Evolutionary conservation across 352 stramenopile species (phyloP).

Genomic region (Peronospora farinosa): DNA sequence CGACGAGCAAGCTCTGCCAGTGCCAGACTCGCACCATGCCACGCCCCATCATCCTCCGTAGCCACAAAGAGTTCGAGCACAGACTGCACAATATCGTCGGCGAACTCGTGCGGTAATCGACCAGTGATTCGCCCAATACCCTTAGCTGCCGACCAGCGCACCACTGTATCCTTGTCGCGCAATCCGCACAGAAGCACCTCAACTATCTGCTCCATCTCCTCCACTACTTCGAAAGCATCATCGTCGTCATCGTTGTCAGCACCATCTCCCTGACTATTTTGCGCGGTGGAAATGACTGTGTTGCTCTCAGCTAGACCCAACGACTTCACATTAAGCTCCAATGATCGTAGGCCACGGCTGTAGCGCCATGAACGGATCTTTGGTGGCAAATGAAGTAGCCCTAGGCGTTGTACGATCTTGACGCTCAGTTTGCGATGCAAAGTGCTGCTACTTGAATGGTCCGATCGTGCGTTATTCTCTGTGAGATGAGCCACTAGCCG

Average conservation of each 20-base stretch:
- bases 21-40: slow-evolving; percentile 96
- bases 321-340: slow-evolving; percentile 89
- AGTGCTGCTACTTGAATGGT: slow-evolving; percentile 55
- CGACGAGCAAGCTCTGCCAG: slow-evolving; percentile 93
- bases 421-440: slow-evolving; percentile 92
- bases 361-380: slow-evolving; percentile 95
- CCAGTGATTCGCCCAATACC: slow-evolving; percentile 95
- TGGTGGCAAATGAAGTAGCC: slow-evolving; percentile 91
- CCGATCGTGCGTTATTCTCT: slow-evolving; percentile 38
- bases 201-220: slow-evolving; percentile 96
- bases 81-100: slow-evolving; percentile 95
- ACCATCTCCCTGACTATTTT: slow-evolving; percentile 4
- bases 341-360: slow-evolving; percentile 86
- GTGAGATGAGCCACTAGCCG: slow-evolving; percentile 54
- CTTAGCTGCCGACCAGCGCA: slow-evolving; percentile 99
- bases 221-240: slow-evolving; percentile 77
- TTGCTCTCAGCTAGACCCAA: slow-evolving; percentile 27
- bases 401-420: slow-evolving; percentile 95
- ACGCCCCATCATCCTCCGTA: slow-evolving; percentile 89
- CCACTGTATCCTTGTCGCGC: slow-evolving; percentile 93
- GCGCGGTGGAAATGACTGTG: not conserved
- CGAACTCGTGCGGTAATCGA: slow-evolving; percentile 90
- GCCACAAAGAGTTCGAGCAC: slow-evolving; percentile 92
- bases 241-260: slow-evolving; percentile 33
- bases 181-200: slow-evolving; percentile 86